A percentile compares a stretch with the other conserved stretches of the same genome.
phyloP scores from a whole-genome alignment of 2,329 filamentous ascomycete species.

The Stromatinia cepivora region DNA sequence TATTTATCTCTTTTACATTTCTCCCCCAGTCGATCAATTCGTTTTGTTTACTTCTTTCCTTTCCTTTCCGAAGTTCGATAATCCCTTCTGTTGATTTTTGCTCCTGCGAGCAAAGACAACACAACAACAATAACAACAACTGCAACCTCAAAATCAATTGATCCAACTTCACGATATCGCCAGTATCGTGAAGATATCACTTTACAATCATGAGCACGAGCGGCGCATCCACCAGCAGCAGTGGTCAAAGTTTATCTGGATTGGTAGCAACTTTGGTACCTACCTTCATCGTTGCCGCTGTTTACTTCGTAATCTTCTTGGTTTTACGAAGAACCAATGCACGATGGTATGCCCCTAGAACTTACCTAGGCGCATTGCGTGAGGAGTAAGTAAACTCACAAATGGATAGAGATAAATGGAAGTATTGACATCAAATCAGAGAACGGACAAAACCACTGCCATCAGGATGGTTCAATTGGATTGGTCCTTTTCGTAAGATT shows the following conservation, averaged over 20 bases:
- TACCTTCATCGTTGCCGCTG: slow-evolving; percentile 46
- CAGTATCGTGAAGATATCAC: background rate
- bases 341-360: slow-evolving; percentile 55
- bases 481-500: slow-evolving; percentile 64
- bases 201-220: background rate
- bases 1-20: background rate
- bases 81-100: background rate
- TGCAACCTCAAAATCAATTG: background rate
- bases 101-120: slow-evolving; percentile 15
- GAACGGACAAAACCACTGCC: slow-evolving; percentile 61
- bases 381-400: slow-evolving; percentile 39
- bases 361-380: slow-evolving; percentile 54
- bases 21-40: background rate
- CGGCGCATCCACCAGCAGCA: slow-evolving; percentile 17
- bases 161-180: background rate
- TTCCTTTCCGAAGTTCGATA: background rate
- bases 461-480: slow-evolving; percentile 65
- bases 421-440: slow-evolving; percentile 40
- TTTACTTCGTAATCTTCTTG: slow-evolving; percentile 51
- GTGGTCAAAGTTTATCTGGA: slow-evolving; percentile 39
- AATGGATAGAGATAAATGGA: slow-evolving; percentile 3
- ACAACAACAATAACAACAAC: background rate
- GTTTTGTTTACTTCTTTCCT: background rate
- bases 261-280: slow-evolving; percentile 52
- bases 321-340: slow-evolving; percentile 50